These are phyloP conservation scores for Claviceps sp. DNA, from an alignment of 2,329 filamentous ascomycete genomes.

Conservation along the genomic window DNA sequence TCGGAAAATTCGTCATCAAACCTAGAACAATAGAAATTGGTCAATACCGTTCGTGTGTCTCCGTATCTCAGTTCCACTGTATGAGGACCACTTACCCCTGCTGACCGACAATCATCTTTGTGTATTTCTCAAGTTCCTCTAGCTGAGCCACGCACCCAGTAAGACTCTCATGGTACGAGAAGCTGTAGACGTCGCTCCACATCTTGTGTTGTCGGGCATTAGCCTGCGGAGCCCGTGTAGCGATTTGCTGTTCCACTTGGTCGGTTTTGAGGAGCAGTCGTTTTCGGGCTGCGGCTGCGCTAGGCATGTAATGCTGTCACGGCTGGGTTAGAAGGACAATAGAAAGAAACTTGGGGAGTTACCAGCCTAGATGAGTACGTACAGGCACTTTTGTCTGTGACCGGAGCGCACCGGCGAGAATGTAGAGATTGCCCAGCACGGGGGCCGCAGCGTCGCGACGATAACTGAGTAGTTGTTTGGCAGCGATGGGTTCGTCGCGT, in stretches of 20 bases:
- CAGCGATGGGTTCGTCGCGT: slow-evolving; percentile 34
- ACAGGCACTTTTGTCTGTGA: slow-evolving; percentile 36
- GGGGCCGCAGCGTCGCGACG: slow-evolving; percentile 44
- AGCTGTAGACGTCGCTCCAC: slow-evolving; percentile 45
- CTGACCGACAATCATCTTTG: slow-evolving; percentile 45
- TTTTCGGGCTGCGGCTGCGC: slow-evolving; percentile 38
- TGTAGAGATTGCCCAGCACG: slow-evolving; percentile 44
- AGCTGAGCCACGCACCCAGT: slow-evolving; percentile 42
- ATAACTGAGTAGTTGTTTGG: slow-evolving; percentile 33
- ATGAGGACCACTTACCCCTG: slow-evolving; percentile 22
- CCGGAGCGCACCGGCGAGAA: slow-evolving; percentile 41
- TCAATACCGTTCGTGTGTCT: neutral
- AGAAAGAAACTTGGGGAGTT: neutral
- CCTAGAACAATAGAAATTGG: slow-evolving; percentile 10
- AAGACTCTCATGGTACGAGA: slow-evolving; percentile 38
- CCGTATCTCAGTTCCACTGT: slow-evolving; percentile 1
- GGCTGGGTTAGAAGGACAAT: neutral
- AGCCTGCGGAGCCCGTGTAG: slow-evolving; percentile 8
- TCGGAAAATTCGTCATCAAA: slow-evolving; percentile 20
- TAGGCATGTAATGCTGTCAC: slow-evolving; percentile 38
- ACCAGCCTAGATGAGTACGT: slow-evolving; percentile 8
- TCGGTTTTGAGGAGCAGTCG: slow-evolving; percentile 36
- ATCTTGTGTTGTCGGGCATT: slow-evolving; percentile 25
- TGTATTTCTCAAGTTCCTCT: slow-evolving; percentile 40
- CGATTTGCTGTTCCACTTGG: slow-evolving; percentile 28